These are phyloP conservation scores for Begonia masoniana DNA, from an alignment of 306 rosid genomes.

Conservation along the genomic window DNA sequence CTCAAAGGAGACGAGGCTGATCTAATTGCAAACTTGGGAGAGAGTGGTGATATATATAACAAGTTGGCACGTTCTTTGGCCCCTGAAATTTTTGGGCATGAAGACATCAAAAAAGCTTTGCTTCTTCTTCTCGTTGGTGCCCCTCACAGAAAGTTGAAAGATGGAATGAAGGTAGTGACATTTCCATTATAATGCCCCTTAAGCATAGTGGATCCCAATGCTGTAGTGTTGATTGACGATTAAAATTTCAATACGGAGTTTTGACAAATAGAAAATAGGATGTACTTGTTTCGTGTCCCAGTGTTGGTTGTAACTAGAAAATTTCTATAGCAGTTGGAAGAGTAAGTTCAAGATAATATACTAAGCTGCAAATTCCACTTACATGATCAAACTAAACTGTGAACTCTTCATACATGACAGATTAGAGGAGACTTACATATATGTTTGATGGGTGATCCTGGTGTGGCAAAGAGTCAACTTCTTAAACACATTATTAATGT, in stretches of 20 bases:
- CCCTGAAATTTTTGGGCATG: constrained; percentile 98
- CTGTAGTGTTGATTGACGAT: no score
- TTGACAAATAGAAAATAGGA: no score
- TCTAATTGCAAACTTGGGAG: constrained; percentile 57
- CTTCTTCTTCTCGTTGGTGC: constrained; percentile 96
- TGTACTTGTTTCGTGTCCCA: no score
- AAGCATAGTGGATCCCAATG: no score
- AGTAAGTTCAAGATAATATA: no score
- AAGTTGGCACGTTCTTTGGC: constrained; percentile 80
- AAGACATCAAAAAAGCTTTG: constrained; percentile 82
- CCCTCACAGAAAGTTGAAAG: constrained; percentile 80
- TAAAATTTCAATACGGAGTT: no score
- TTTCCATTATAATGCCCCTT: no score
- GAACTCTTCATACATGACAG: constrained; percentile 30
- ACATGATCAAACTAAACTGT: background rate
- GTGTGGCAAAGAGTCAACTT: constrained; percentile 99
- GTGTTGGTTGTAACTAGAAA: no score
- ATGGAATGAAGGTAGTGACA: constrained; percentile 78
- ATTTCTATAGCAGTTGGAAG: no score
- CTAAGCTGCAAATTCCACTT: background rate
- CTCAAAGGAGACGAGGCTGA: constrained; percentile 82
- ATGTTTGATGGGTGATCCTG: constrained; percentile 99
- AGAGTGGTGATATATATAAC: constrained; percentile 86
- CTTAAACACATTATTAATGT: constrained; percentile 90
- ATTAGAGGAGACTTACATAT: constrained; percentile 95